phyloP scores from a whole-genome alignment of 352 stramenopile species.

The Stephanocyclus meneghinianus region DNA sequence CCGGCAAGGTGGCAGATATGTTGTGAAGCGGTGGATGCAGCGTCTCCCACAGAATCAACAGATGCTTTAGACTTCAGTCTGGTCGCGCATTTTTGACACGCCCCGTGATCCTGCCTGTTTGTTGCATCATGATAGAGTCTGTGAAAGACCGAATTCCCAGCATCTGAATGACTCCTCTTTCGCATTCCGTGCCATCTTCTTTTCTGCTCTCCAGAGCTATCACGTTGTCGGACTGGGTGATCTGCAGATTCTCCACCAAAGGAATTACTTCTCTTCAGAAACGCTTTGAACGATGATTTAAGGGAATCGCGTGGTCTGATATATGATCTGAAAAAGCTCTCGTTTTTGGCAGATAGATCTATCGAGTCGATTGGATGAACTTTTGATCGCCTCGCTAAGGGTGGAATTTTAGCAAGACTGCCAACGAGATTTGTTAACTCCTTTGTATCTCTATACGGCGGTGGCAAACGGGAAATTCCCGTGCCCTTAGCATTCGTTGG shows the following conservation, averaged over 20 bases:
- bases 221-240: background rate
- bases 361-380: background rate
- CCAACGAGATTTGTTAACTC: too few species aligned
- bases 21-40: background rate
- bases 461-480: too few species aligned
- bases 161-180: background rate
- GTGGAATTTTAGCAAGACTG: background rate
- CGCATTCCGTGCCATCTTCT: background rate
- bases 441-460: too few species aligned
- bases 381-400: constrained; percentile 1
- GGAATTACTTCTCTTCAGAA: constrained; percentile 12
- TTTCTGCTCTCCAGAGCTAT: background rate
- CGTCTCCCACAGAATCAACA: background rate
- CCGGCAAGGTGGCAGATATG: background rate
- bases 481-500: background rate
- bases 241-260: constrained; percentile 7
- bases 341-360: background rate
- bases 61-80: background rate
- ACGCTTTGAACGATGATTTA: constrained; percentile 7
- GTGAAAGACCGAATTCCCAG: background rate
- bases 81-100: background rate
- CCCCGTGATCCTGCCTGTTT: background rate
- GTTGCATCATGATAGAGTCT: constrained; percentile 7
- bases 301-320: constrained; percentile 7
- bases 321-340: background rate